A percentile compares a stretch with the other conserved stretches of the same genome.
Conservation (phyloP, 768 basidiomycete genomes). For the Fomitopsis pulvina region DNA sequence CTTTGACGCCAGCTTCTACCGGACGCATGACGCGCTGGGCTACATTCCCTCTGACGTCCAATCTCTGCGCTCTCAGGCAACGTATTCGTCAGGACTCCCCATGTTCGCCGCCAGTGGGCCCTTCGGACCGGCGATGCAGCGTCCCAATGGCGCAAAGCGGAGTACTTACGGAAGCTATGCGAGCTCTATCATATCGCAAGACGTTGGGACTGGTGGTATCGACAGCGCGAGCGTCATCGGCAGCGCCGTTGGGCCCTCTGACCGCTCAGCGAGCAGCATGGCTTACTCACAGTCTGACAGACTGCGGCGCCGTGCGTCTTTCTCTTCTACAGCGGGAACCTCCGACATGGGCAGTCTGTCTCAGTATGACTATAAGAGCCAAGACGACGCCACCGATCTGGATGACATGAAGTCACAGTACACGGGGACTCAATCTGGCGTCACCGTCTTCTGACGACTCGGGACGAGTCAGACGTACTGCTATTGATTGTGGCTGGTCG, state of each 20-base stretch:
- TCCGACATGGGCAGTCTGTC: slow-evolving; percentile 78
- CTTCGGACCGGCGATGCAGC: slow-evolving; percentile 61
- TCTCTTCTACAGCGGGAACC: slow-evolving; percentile 66
- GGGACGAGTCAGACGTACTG: neutral
- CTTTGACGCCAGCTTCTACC: slow-evolving; percentile 94
- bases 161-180: slow-evolving; percentile 78
- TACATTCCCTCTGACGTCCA: slow-evolving; percentile 96
- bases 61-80: slow-evolving; percentile 94
- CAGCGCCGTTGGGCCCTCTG: slow-evolving; percentile 39
- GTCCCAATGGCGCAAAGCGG: slow-evolving; percentile 63
- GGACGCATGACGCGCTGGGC: slow-evolving; percentile 87
- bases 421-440: slow-evolving; percentile 75
- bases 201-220: slow-evolving; percentile 58
- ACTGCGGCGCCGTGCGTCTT: slow-evolving; percentile 69
- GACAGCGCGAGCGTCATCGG: slow-evolving; percentile 61
- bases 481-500: slow-evolving; percentile 3
- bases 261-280: slow-evolving; percentile 41
- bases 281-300: slow-evolving; percentile 91
- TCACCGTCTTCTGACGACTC: slow-evolving; percentile 68
- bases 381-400: slow-evolving; percentile 71
- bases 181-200: slow-evolving; percentile 90
- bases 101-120: slow-evolving; percentile 68
- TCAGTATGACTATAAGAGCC: slow-evolving; percentile 81
- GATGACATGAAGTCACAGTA: slow-evolving; percentile 91
- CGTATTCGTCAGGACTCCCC: slow-evolving; percentile 88